Conservation (phyloP, 257 asterid genomes). For the Nicotiana otophora region DNA sequence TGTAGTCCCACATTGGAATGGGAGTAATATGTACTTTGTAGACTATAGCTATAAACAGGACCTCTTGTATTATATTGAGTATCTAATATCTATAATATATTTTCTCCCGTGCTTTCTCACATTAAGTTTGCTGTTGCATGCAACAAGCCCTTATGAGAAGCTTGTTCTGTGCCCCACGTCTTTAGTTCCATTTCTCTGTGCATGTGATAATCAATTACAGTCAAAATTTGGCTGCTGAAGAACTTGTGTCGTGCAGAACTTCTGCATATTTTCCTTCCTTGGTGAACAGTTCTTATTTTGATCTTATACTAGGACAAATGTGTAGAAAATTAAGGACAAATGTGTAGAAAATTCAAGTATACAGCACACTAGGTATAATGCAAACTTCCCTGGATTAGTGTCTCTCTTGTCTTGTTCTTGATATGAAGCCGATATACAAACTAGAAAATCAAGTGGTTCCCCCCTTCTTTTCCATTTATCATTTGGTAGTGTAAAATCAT, state of each 20-base stretch:
- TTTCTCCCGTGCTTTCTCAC: no score
- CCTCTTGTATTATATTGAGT: no score
- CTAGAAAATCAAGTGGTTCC: background rate
- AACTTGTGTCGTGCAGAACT: background rate
- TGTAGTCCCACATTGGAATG: no score
- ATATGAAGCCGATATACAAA: background rate
- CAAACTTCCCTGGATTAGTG: background rate
- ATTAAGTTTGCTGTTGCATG: background rate
- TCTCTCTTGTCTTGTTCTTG: background rate
- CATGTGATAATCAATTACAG: background rate
- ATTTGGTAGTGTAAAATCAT: background rate
- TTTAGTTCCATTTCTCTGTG: background rate
- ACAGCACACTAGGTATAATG: background rate
- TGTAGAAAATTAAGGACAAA: background rate
- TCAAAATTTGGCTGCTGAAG: background rate
- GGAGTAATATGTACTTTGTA: no score
- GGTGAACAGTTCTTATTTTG: background rate
- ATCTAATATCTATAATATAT: no score
- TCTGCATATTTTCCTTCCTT: background rate
- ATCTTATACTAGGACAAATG: background rate
- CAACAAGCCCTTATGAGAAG: background rate
- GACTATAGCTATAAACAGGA: no score
- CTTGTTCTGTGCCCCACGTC: background rate
- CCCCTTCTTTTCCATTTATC: background rate
- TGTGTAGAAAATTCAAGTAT: background rate